Evolutionary conservation across 192 early-diverging fungal genomes (phyloP), one percentile per base, ranked within the genome.

Genomic region (Backusella luteola): DNA sequence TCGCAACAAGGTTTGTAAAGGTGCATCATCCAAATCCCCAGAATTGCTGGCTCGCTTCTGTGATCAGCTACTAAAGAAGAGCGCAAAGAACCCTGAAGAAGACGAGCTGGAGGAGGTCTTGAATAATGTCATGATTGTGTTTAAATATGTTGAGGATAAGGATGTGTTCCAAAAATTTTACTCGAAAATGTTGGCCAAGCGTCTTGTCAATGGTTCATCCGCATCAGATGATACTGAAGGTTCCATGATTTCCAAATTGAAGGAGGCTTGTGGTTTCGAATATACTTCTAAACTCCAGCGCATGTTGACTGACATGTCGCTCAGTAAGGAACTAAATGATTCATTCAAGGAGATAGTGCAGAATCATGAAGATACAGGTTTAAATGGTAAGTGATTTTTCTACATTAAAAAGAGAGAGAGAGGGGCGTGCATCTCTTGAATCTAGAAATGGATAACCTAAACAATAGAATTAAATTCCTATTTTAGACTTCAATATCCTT

Each of bases 121-220:
- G 67, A 74, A 46, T 49, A 69, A 69, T 36, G 34, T 35, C 91
- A 96, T 99, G 88, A 97, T 91, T 6, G 90, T 99, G 15, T 98
- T 96, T 85, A 95, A 96, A 82, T 99, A 95, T 80, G 90, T 99
- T 52, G 96, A 96, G 74, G 96, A 97, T 87, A 94, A 96, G 82
- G 98, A 99, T 80, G 95, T 99, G 35, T 99, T 98, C 87, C 97
- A 98, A 82, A 96, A 97, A 85, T 96, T 97, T 67, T 99, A 99
- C 84, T 91, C 92, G 41, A 95, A 93, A 81, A 93, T 93, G 87
- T 83, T 99, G 79, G 95, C 97, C 34, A 95, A 95, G 68, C 96
- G 98, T 46, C 88, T 99, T 19, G 94, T 99, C 19, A 91, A 96
- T 85, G 89, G 88, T 66, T 89, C 92, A 9, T 98, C 96, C 21